Conservation (phyloP, 2,329 filamentous ascomycete species). For the Alternaria postmessia region DNA sequence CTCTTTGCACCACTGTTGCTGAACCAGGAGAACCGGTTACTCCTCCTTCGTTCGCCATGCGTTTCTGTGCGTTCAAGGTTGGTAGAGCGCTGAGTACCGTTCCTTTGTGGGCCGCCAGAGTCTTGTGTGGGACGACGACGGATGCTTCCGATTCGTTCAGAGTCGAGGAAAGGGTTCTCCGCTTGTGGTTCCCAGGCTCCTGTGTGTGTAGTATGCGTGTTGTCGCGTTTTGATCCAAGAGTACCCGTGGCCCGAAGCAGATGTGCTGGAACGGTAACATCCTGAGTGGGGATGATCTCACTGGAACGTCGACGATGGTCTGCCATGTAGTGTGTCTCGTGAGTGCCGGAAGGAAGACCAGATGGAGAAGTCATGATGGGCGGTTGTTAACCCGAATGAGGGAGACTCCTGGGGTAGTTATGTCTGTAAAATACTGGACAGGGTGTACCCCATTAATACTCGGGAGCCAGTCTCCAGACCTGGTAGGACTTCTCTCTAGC, state of each 20-base stretch:
- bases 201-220: slow-evolving; percentile 10
- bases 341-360: slow-evolving; percentile 1
- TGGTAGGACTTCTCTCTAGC: slow-evolving; percentile 7
- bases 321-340: neutral
- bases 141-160: slow-evolving; percentile 16
- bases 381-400: slow-evolving; percentile 1
- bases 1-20: neutral
- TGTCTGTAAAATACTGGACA: neutral
- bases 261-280: slow-evolving; percentile 34
- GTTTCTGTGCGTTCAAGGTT: slow-evolving; percentile 15
- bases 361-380: slow-evolving; percentile 11
- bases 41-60: slow-evolving; percentile 8
- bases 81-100: slow-evolving; percentile 13
- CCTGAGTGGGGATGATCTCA: slow-evolving; percentile 13
- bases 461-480: slow-evolving; percentile 10
- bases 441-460: slow-evolving; percentile 12
- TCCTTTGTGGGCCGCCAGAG: slow-evolving; percentile 1
- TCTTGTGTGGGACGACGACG: slow-evolving; percentile 16
- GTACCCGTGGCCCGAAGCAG: slow-evolving; percentile 29
- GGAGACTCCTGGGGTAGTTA: slow-evolving; percentile 1
- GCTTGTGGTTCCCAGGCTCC: slow-evolving; percentile 27
- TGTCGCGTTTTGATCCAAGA: slow-evolving; percentile 27
- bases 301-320: slow-evolving; percentile 11
- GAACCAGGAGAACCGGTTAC: slow-evolving; percentile 5
- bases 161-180: slow-evolving; percentile 16